phyloP scores from a whole-genome alignment of 495 filamentous ascomycete genomes.

The Neurospora sp. region DNA sequence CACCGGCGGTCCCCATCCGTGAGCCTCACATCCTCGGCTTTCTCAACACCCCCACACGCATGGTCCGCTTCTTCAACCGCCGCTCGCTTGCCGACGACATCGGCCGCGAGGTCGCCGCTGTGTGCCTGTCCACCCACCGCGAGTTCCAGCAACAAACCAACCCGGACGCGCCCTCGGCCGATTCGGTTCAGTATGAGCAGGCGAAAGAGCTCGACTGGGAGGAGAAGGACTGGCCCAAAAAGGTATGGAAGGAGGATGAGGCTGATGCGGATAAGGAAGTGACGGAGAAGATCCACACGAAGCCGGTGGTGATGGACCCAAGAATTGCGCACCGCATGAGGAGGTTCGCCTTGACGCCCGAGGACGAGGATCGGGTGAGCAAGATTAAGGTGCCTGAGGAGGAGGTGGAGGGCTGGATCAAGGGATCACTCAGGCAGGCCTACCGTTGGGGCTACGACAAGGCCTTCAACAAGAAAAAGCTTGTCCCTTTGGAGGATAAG shows the following conservation, averaged over 20 bases:
- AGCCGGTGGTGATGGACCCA: slow-evolving; percentile 65
- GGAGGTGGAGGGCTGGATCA: slow-evolving; percentile 56
- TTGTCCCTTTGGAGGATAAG: slow-evolving; percentile 13
- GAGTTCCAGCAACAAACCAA: slow-evolving; percentile 28
- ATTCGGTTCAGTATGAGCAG: slow-evolving; percentile 50
- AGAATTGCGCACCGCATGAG: slow-evolving; percentile 76
- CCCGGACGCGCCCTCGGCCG: slow-evolving; percentile 7
- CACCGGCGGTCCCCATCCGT: slow-evolving; percentile 58
- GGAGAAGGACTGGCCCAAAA: slow-evolving; percentile 83
- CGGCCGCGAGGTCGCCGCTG: slow-evolving; percentile 79
- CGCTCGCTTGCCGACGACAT: slow-evolving; percentile 77
- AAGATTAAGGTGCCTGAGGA: slow-evolving; percentile 53
- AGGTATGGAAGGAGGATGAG: slow-evolving; percentile 52
- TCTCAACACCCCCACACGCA: slow-evolving; percentile 73
- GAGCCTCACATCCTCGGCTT: slow-evolving; percentile 93
- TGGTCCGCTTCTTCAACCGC: slow-evolving; percentile 83
- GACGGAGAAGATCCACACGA: slow-evolving; percentile 61
- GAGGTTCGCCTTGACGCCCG: slow-evolving; percentile 53
- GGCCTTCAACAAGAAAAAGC: slow-evolving; percentile 16
- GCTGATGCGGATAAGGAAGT: slow-evolving; percentile 40
- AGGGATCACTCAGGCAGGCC: slow-evolving; percentile 35
- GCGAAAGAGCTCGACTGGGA: slow-evolving; percentile 60
- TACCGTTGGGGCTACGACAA: slow-evolving; percentile 33
- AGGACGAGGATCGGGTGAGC: slow-evolving; percentile 57
- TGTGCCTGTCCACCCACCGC: slow-evolving; percentile 59